A percentile compares a stretch with the other conserved stretches of the same genome.
phyloP scores from a whole-genome alignment of 345 rosid species.

The sweet orange (Citrus sinensis) region DNA sequence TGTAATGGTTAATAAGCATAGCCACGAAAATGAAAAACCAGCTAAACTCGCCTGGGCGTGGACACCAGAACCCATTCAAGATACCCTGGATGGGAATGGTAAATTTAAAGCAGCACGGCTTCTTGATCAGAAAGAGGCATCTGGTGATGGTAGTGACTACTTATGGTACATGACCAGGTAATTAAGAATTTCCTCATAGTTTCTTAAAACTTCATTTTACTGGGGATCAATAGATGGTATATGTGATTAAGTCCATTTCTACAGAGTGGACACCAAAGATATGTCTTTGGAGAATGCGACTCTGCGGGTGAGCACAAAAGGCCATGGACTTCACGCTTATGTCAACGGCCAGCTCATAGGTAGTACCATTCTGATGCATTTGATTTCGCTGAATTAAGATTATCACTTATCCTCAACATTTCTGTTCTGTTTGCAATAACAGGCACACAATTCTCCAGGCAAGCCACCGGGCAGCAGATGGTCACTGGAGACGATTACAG shows the following conservation, averaged over 20 bases:
- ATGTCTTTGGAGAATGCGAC: background rate
- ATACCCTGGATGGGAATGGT: background rate
- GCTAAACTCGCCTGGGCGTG: constrained; percentile 11
- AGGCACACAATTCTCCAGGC: constrained; percentile 15
- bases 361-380: background rate
- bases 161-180: constrained; percentile 30
- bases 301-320: constrained; percentile 13
- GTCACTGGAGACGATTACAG: background rate
- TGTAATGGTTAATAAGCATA: background rate
- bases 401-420: background rate
- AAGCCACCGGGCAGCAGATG: constrained; percentile 1
- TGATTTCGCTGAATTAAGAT: background rate
- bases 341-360: constrained; percentile 21
- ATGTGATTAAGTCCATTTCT: background rate
- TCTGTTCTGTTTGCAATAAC: background rate
- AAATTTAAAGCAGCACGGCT: constrained; percentile 4
- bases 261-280: background rate
- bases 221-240: too few relatives aligned
- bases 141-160: constrained; percentile 20
- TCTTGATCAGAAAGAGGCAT: constrained; percentile 29
- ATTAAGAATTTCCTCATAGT: background rate
- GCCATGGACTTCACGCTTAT: constrained; percentile 29
- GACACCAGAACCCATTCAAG: constrained; percentile 2
- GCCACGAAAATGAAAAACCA: background rate
- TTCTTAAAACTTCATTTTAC: too few relatives aligned